These are phyloP conservation scores for Cutaneotrichosporon mucoides DNA, from an alignment of 1,284 basidiomycete species.

Conservation along the genomic window DNA sequence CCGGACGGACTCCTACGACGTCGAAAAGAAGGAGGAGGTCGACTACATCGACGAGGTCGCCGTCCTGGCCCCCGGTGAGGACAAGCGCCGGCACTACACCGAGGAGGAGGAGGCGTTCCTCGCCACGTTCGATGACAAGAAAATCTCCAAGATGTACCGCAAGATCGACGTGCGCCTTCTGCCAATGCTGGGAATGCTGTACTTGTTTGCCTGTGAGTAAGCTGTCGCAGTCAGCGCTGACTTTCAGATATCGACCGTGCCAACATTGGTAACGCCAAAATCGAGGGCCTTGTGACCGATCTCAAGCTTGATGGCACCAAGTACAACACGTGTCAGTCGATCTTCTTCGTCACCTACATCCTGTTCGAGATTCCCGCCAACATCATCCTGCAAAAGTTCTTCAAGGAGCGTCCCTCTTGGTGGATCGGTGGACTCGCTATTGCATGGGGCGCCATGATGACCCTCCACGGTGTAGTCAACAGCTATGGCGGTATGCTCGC, in stretches of 20 bases:
- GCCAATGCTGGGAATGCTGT: slow-evolving; percentile 54
- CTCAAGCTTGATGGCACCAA: slow-evolving; percentile 18
- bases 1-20: not conserved
- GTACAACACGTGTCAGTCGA: slow-evolving; percentile 28
- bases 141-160: slow-evolving; percentile 7
- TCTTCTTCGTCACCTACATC: slow-evolving; percentile 42
- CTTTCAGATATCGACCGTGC: slow-evolving; percentile 10
- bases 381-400: slow-evolving; percentile 12
- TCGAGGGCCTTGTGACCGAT: slow-evolving; percentile 13
- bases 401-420: slow-evolving; percentile 22
- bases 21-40: slow-evolving; percentile 4
- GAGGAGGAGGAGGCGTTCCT: slow-evolving; percentile 5
- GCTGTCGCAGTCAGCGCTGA: not conserved
- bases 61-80: not conserved
- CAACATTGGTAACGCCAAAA: slow-evolving; percentile 25
- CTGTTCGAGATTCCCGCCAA: slow-evolving; percentile 36
- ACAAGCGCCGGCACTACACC: not conserved
- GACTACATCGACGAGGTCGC: not conserved
- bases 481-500: slow-evolving; percentile 1
- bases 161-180: slow-evolving; percentile 25
- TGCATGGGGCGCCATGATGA: slow-evolving; percentile 10
- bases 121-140: slow-evolving; percentile 3
- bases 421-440: slow-evolving; percentile 3
- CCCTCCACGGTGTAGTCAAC: slow-evolving; percentile 3
- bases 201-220: slow-evolving; percentile 68